Evolutionary conservation across 2,329 filamentous ascomycete genomes (phyloP).

Genomic region (Fusarium incarnatum): DNA sequence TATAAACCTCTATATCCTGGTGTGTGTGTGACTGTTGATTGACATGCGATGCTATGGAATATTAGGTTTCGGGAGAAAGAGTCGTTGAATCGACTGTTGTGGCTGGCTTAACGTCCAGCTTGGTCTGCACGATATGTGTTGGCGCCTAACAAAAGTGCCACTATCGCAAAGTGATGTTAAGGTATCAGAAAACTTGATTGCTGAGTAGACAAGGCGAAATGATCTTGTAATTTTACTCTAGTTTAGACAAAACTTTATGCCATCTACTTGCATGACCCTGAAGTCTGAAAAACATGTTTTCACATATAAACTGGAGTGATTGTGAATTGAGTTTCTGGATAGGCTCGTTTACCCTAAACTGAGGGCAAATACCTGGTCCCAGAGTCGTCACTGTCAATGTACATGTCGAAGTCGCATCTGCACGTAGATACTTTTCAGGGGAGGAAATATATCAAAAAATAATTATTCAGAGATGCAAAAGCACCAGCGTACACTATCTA

Average conservation of each 20-base stretch:
- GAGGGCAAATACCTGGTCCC: background rate
- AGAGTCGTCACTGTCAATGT: background rate
- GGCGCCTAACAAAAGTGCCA: constrained; percentile 12
- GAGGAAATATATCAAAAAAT: background rate
- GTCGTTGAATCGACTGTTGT: background rate
- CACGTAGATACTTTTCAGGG: background rate
- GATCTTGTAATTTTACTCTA: background rate
- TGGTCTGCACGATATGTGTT: constrained; percentile 10
- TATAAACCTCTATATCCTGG: background rate
- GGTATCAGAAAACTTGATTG: background rate
- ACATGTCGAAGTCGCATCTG: background rate
- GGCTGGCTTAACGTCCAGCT: constrained; percentile 33
- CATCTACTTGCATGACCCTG: background rate
- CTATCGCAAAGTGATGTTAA: background rate
- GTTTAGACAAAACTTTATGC: background rate
- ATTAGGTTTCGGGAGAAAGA: background rate
- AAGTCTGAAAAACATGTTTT: background rate
- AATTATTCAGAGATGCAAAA: constrained; percentile 21
- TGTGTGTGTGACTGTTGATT: no score
- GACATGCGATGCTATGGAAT: background rate
- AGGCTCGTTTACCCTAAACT: background rate
- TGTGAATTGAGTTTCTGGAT: background rate
- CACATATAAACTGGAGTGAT: background rate
- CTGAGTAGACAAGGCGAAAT: background rate
- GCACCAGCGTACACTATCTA: constrained; percentile 38